Percentiles rank a stretch among this genome's conserved stretches.
phyloP scores from a whole-genome alignment of 345 rosid species.

The Heritiera fomes region DNA sequence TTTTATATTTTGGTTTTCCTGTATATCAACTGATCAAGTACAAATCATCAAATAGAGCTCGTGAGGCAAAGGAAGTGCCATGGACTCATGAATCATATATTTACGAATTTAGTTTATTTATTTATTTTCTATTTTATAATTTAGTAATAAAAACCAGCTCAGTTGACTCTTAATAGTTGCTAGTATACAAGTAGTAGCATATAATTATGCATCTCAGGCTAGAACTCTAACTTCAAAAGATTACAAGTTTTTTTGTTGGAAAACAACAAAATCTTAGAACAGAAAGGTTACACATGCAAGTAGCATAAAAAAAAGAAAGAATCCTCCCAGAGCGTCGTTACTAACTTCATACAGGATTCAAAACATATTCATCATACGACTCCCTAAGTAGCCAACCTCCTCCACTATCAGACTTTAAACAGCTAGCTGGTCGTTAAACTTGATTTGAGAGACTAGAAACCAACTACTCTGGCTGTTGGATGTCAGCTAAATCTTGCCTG shows the following conservation, averaged over 20 bases:
- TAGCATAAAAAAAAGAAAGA: not conserved
- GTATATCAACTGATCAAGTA: not conserved
- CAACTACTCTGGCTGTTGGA: slow-evolving; percentile 37
- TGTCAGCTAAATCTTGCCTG: slow-evolving; percentile 54
- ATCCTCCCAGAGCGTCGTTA: too few relatives aligned
- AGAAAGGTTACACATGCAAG: not conserved
- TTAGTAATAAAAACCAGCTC: too few relatives aligned
- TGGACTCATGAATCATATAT: not conserved
- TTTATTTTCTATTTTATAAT: too few relatives aligned
- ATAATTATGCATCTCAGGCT: too few relatives aligned
- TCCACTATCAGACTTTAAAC: not conserved
- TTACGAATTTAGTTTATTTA: not conserved
- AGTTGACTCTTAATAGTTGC: too few relatives aligned
- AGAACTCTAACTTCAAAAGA: too few relatives aligned
- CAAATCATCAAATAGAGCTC: not conserved
- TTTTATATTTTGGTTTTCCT: not conserved
- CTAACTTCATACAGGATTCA: not conserved
- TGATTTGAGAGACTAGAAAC: not conserved
- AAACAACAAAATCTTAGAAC: not conserved
- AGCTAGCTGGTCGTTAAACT: too few relatives aligned
- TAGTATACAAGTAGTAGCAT: too few relatives aligned
- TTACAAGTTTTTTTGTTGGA: not conserved
- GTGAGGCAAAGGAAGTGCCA: too few relatives aligned
- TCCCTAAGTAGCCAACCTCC: not conserved
- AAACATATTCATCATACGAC: not conserved